Percentiles rank a stretch among this genome's conserved stretches.
phyloP scores from a whole-genome alignment of 345 rosid species.

The Laguncularia racemosa region DNA sequence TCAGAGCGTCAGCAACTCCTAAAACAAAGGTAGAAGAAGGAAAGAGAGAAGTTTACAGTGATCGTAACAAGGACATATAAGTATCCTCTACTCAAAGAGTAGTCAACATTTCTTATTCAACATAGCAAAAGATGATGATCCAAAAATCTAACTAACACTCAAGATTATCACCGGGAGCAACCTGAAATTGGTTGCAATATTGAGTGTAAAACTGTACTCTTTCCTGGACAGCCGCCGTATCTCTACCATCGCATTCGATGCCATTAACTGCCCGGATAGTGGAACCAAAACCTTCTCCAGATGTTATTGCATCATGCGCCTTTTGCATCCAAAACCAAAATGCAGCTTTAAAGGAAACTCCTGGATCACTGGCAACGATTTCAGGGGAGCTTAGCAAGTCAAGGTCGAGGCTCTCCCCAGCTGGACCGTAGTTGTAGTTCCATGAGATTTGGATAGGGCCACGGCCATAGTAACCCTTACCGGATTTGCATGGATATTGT shows the following conservation, averaged over 20 bases:
- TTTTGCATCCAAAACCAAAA: slow-evolving; percentile 64
- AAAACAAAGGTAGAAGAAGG: no score
- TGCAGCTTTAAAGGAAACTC: slow-evolving; percentile 51
- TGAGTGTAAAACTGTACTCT: slow-evolving; percentile 40
- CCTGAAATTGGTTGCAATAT: slow-evolving; percentile 48
- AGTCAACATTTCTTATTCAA: slow-evolving; percentile 16
- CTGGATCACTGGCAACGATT: slow-evolving; percentile 44
- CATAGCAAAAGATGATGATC: slow-evolving; percentile 15
- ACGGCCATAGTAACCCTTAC: slow-evolving; percentile 49
- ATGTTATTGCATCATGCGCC: slow-evolving; percentile 32
- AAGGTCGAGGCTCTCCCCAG: slow-evolving; percentile 37
- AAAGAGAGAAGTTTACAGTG: no score
- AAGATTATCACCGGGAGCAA: slow-evolving; percentile 47
- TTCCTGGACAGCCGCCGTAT: slow-evolving; percentile 29
- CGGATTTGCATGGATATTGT: slow-evolving; percentile 44
- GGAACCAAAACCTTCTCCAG: slow-evolving; percentile 57
- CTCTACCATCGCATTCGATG: slow-evolving; percentile 45
- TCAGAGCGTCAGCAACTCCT: no score
- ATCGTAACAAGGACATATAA: no score
- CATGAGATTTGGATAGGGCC: slow-evolving; percentile 65
- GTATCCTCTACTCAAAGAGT: no score
- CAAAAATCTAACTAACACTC: slow-evolving; percentile 33
- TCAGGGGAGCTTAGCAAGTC: slow-evolving; percentile 57
- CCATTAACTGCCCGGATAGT: slow-evolving; percentile 62
- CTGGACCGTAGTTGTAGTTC: slow-evolving; percentile 63